Evolutionary conservation across 1,284 basidiomycete genomes (phyloP).

Genomic region (Amylostereum areolatum): DNA sequence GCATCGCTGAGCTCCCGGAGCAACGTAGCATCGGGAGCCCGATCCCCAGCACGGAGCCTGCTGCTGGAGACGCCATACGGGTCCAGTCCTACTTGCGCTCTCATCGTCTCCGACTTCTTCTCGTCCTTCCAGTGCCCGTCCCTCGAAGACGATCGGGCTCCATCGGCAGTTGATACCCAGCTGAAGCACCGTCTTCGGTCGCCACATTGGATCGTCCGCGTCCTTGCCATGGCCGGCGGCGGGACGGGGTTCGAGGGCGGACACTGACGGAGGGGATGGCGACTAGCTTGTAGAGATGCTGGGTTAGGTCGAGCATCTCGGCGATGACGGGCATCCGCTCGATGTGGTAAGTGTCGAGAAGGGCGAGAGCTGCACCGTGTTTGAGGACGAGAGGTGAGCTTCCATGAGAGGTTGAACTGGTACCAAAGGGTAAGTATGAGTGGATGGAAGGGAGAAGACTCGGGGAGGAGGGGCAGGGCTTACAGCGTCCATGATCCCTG

Average conservation of each 20-base stretch:
- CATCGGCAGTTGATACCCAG: conserved; percentile 29
- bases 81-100: not conserved
- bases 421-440: not conserved
- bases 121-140: conserved; percentile 4
- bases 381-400: conserved; percentile 15
- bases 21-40: conserved; percentile 19
- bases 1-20: no score
- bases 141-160: conserved; percentile 25
- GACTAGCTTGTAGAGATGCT: not conserved
- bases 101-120: conserved; percentile 7
- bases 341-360: conserved; percentile 14
- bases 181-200: conserved; percentile 15
- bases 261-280: no score
- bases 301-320: conserved; percentile 15
- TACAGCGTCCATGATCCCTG: conserved; percentile 9
- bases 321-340: conserved; percentile 18
- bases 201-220: conserved; percentile 4
- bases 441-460: not conserved
- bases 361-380: conserved; percentile 7
- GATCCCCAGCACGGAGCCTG: conserved; percentile 17
- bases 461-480: not conserved
- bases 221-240: no score
- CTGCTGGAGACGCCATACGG: conserved; percentile 7
- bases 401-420: conserved; percentile 19
- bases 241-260: no score